These are phyloP conservation scores for Paraglomus brasilianum DNA, from an alignment of 192 early-diverging fungal genomes.

Conservation along the genomic window DNA sequence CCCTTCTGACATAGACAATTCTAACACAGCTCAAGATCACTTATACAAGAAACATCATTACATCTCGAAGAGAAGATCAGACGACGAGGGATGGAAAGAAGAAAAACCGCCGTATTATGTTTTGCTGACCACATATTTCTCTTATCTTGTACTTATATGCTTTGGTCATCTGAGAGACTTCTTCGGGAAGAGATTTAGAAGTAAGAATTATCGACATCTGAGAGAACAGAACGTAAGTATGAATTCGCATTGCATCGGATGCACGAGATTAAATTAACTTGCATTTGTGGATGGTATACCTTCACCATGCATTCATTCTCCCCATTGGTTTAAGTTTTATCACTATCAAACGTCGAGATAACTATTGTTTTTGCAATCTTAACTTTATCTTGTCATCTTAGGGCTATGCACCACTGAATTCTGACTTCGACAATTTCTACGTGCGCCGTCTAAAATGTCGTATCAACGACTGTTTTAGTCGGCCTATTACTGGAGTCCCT, in stretches of 20 bases:
- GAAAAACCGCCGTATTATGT: conserved; percentile 79
- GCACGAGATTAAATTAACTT: conserved; percentile 31
- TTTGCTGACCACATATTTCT: conserved; percentile 92
- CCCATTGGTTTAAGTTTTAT: too few species aligned
- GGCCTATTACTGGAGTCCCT: conserved; percentile 91
- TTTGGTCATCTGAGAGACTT: conserved; percentile 93
- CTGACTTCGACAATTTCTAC: conserved; percentile 97
- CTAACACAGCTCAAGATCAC: conserved; percentile 7
- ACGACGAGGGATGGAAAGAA: conserved; percentile 38
- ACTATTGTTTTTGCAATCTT: conserved; percentile 19
- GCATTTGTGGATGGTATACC: too few species aligned
- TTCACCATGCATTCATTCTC: too few species aligned
- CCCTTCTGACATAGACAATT: not conserved
- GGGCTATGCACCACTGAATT: conserved; percentile 91
- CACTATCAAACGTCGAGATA: too few species aligned
- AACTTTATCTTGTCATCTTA: conserved; percentile 32
- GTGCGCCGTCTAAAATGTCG: conserved; percentile 76
- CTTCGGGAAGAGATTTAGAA: conserved; percentile 77
- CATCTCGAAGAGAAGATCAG: conserved; percentile 20
- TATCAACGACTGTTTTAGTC: conserved; percentile 92
- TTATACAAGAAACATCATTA: conserved; percentile 4
- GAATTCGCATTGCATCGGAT: not conserved
- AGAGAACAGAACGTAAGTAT: conserved; percentile 62
- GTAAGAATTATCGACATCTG: conserved; percentile 71
- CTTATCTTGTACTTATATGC: conserved; percentile 89